Percentiles rank a stretch among this genome's conserved stretches.
Conservation (phyloP, 2,329 filamentous ascomycete genomes). For the Monosporascus sp. region DNA sequence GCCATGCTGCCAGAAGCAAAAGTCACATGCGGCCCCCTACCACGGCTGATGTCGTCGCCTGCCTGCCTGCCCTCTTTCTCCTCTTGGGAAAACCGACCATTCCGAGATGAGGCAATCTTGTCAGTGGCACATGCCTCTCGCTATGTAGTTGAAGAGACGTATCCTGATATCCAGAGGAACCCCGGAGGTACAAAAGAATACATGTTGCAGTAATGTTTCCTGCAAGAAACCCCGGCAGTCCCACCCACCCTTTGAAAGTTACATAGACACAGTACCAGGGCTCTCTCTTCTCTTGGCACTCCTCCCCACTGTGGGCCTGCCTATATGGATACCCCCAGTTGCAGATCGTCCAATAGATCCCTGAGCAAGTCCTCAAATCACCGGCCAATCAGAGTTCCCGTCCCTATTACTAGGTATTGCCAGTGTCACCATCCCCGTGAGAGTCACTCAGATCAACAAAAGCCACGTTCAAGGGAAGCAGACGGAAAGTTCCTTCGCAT, state of each 20-base stretch:
- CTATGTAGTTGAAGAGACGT: constrained; percentile 14
- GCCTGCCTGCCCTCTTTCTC: constrained; percentile 5
- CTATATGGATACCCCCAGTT: not conserved
- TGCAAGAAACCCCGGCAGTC: not conserved
- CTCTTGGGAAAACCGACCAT: constrained; percentile 13
- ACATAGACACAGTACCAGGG: not conserved
- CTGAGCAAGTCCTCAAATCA: not conserved
- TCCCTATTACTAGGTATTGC: not conserved
- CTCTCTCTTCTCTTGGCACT: not conserved
- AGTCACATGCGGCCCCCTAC: not conserved
- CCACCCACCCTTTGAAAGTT: not conserved
- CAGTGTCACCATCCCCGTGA: not conserved
- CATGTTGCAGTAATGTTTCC: not conserved
- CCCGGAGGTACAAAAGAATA: not conserved
- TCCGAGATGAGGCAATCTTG: constrained; percentile 24
- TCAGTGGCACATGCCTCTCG: constrained; percentile 15
- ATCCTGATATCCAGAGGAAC: constrained; percentile 2
- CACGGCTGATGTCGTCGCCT: not conserved
- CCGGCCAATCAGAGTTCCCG: not conserved
- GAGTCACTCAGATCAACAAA: not conserved
- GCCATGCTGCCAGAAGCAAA: not conserved
- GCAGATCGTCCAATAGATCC: not conserved
- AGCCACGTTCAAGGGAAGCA: not conserved
- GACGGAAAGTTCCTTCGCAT: not conserved
- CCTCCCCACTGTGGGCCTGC: not conserved